A percentile compares a stretch with the other conserved stretches of the same genome.
Evolutionary conservation across 257 asterid genomes (phyloP).

Genomic region (Fraxinus excelsior): DNA sequence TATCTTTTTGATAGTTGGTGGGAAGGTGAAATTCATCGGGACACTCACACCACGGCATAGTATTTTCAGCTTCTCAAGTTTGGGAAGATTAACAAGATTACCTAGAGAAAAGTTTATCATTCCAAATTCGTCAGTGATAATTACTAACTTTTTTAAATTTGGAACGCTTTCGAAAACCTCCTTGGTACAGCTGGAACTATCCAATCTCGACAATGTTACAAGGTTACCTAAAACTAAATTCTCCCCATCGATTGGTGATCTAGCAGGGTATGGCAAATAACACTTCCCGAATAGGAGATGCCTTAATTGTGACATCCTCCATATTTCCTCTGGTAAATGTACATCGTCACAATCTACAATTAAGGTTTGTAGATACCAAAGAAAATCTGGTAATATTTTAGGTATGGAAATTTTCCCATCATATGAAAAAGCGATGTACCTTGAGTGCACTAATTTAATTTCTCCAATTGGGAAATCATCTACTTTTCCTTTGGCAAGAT

Average conservation of each 20-base stretch:
- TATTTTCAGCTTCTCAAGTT: slow-evolving; percentile 20
- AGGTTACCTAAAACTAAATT: slow-evolving; percentile 10
- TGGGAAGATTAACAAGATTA: slow-evolving; percentile 1
- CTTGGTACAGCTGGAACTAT: slow-evolving; percentile 12
- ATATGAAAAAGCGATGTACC: slow-evolving; percentile 3
- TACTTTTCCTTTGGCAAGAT: not conserved
- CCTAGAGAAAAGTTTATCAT: not conserved
- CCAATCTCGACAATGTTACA: not conserved
- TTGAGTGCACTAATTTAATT: slow-evolving; percentile 12
- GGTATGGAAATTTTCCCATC: slow-evolving; percentile 3
- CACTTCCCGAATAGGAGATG: not conserved
- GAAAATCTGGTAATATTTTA: not conserved
- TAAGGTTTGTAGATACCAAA: slow-evolving; percentile 10
- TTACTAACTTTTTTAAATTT: slow-evolving; percentile 19
- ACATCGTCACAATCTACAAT: not conserved
- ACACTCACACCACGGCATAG: not conserved
- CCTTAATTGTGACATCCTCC: slow-evolving; percentile 22
- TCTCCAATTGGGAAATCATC: not conserved
- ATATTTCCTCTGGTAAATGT: slow-evolving; percentile 9
- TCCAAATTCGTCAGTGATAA: not conserved
- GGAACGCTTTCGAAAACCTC: slow-evolving; percentile 10
- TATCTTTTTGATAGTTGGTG: slow-evolving; percentile 20
- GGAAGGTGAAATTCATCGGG: slow-evolving; percentile 11
- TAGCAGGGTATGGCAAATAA: not conserved
- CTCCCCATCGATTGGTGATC: not conserved